Evolutionary conservation across 768 basidiomycete species (phyloP).

Genomic region (Tylopilus sp.): DNA sequence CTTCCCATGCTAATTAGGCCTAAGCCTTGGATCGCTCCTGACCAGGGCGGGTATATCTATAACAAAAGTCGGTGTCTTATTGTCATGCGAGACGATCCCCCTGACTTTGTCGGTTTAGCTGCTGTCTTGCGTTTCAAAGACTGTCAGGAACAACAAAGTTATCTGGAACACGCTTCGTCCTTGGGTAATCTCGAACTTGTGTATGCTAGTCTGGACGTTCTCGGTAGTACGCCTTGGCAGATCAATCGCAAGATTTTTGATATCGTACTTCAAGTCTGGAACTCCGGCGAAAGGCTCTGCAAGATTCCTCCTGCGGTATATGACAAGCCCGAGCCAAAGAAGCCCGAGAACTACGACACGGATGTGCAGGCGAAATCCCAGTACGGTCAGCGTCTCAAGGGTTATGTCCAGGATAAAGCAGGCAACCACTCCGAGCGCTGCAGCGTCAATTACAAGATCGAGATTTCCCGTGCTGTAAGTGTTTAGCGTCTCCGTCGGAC

Average conservation of each 20-base stretch:
- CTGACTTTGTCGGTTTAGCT: slow-evolving; percentile 36
- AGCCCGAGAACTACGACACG: slow-evolving; percentile 38
- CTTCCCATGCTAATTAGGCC: slow-evolving; percentile 94
- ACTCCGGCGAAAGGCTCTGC: slow-evolving; percentile 73
- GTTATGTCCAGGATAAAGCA: slow-evolving; percentile 55
- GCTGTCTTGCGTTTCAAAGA: slow-evolving; percentile 92
- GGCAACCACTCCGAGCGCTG: slow-evolving; percentile 91
- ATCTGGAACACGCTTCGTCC: slow-evolving; percentile 71
- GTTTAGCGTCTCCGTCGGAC: neutral
- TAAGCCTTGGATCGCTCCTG: slow-evolving; percentile 75
- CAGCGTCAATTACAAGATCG: slow-evolving; percentile 93
- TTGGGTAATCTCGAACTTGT: slow-evolving; percentile 79
- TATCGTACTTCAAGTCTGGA: slow-evolving; percentile 79
- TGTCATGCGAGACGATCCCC: neutral
- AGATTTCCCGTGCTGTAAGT: slow-evolving; percentile 87
- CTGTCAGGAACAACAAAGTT: slow-evolving; percentile 74
- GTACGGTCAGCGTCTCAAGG: slow-evolving; percentile 54
- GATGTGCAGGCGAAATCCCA: slow-evolving; percentile 55
- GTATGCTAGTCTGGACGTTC: slow-evolving; percentile 84
- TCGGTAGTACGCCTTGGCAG: slow-evolving; percentile 87
- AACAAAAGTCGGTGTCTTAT: slow-evolving; percentile 55
- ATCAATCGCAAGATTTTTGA: slow-evolving; percentile 81
- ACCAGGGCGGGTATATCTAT: slow-evolving; percentile 81
- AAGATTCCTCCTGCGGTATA: slow-evolving; percentile 78
- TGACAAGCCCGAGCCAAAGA: slow-evolving; percentile 62